Conservation (phyloP, 768 basidiomycete species). For the Termitomyces sp. region DNA sequence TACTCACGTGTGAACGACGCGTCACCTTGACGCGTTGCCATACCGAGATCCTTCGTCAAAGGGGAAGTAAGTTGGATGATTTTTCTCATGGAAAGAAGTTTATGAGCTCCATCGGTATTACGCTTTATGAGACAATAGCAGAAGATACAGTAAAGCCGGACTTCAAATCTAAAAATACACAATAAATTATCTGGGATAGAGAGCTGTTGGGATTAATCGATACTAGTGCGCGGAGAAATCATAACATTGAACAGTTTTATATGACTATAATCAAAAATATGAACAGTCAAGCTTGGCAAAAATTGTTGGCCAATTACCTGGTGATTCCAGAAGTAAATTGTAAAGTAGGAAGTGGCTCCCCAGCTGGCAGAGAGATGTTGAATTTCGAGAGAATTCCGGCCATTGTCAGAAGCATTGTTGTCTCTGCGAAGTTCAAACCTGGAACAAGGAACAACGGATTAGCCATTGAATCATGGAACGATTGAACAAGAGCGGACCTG, state of each 20-base stretch:
- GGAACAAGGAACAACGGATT: background rate
- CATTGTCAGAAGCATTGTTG: conserved; percentile 28
- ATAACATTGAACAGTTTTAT: conserved; percentile 20
- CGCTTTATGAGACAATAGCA: too few relatives aligned
- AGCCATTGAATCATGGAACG: background rate
- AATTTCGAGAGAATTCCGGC: conserved; percentile 27
- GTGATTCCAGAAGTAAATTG: conserved; percentile 29
- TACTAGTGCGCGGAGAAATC: conserved; percentile 9
- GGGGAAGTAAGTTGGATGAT: too few relatives aligned
- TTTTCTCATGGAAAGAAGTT: too few relatives aligned
- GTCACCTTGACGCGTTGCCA: background rate
- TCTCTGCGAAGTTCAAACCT: conserved; percentile 30
- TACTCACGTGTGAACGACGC: background rate
- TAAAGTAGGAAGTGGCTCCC: conserved; percentile 11
- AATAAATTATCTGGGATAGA: background rate
- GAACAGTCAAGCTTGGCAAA: background rate
- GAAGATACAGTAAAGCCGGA: too few relatives aligned
- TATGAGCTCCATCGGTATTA: too few relatives aligned
- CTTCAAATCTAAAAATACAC: background rate
- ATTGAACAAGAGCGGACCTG: conserved; percentile 18
- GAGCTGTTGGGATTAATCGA: too few relatives aligned
- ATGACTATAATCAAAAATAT: conserved; percentile 11
- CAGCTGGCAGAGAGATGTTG: conserved; percentile 19
- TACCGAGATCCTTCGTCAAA: too few relatives aligned
- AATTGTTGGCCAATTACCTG: conserved; percentile 18